phyloP scores from a whole-genome alignment of 2,329 filamentous ascomycete genomes.

The Coniella lustricola region DNA sequence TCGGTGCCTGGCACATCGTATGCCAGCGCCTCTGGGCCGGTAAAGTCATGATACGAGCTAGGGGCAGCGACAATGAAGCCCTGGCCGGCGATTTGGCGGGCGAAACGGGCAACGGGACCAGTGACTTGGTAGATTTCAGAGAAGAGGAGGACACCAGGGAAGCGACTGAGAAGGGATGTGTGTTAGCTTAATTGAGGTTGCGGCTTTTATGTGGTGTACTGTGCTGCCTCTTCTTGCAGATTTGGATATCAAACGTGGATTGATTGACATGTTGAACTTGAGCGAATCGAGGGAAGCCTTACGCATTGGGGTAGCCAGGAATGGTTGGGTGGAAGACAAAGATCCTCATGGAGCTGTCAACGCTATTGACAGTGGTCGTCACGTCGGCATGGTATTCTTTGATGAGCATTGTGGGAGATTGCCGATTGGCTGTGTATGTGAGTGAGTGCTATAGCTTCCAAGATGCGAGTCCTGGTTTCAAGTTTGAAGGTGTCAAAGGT shows the following conservation, averaged over 20 bases:
- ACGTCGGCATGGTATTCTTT: constrained; percentile 47
- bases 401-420: constrained; percentile 40
- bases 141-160: constrained; percentile 82
- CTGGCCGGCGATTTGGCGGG: constrained; percentile 83
- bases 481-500: too few species aligned
- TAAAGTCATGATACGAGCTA: constrained; percentile 91
- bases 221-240: too few species aligned
- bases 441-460: too few species aligned
- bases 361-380: constrained; percentile 43
- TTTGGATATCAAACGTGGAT: too few species aligned
- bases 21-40: constrained; percentile 70
- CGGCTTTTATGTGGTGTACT: too few species aligned
- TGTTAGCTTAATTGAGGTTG: not conserved
- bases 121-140: constrained; percentile 81
- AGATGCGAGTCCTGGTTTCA: not conserved
- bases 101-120: constrained; percentile 82
- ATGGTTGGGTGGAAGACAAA: constrained; percentile 84
- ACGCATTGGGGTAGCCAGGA: constrained; percentile 79
- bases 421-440: too few species aligned
- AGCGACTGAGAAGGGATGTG: constrained; percentile 40
- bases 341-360: constrained; percentile 54
- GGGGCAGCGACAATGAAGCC: constrained; percentile 91
- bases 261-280: too few species aligned
- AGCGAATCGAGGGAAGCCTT: too few species aligned
- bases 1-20: constrained; percentile 88